Base-by-base conservation (phyloP, 2,329 filamentous ascomycete species). In the Cercospora janseana region DNA sequence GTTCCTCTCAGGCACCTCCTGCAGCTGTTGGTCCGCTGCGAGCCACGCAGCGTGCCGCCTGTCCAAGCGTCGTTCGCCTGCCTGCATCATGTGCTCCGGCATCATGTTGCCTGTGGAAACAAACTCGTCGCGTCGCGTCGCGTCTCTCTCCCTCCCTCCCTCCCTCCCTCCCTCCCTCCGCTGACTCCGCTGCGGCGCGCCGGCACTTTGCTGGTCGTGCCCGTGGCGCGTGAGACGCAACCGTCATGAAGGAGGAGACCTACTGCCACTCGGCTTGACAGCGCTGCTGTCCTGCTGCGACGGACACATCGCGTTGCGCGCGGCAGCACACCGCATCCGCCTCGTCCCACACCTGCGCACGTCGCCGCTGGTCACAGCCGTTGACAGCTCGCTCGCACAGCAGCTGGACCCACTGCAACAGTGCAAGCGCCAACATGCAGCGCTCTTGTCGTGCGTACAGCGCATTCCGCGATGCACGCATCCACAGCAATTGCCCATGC, bases 71-170 rank as follows among this genome's bases (percentile, higher is more conserved):
- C 29, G 26, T 20, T 45, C 44, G 44, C 44, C 31, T 46, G 38
- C 29, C 32, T 38, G 44, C 44, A 46, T 35, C 24, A 43, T 13
- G 23, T 46, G 44, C 31, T 26, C 38, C 44, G 44, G 44, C 44
- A 46, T 46, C 44, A 32, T 26, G 10, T 5, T 43, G 40, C 44
- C 32, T 27, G 32, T 18, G 20, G 13, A 46, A 46, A 46, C 44
- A 38, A 27, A 46, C 32, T 37, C 32, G 31, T 46, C 44, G 44
- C 44, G 31, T 38, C 32, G 26, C 32, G 31, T 46, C 44, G 44
- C 44, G 31, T 38, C 38, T 28, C 34, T 21, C 34, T 23, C 18
- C 34, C 12, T n/a, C 20, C 18, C 34, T 38, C 18, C 21, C 20
- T 38, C 34, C 23, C 34, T 16, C 16, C 34, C 10, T 13, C 16